A percentile compares a stretch with the other conserved stretches of the same genome.
These are phyloP conservation scores for Bipolaris victoriae DNA, from an alignment of 2,329 filamentous ascomycete species.

Conservation along the genomic window DNA sequence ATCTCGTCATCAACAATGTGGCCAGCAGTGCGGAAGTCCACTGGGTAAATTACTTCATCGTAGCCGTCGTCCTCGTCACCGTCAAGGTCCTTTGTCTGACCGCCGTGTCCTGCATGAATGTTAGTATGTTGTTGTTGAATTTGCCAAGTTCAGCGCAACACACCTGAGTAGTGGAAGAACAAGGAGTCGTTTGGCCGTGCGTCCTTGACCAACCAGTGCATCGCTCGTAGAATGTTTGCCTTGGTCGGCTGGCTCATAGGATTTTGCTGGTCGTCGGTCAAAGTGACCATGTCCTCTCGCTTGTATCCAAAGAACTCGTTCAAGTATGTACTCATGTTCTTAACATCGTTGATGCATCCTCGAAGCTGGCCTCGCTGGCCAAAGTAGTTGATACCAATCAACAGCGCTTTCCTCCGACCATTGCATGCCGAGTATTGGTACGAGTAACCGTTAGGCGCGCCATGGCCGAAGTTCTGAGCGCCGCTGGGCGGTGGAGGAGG, in stretches of 20 bases:
- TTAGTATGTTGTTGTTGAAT: constrained; percentile 11
- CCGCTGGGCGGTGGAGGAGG: constrained; percentile 69
- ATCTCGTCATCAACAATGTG: constrained; percentile 86
- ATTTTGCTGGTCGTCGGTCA: constrained; percentile 96
- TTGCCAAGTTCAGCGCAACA: constrained; percentile 31
- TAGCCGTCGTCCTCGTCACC: constrained; percentile 83
- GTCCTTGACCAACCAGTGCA: constrained; percentile 98
- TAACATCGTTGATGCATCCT: constrained; percentile 96
- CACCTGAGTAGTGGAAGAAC: constrained; percentile 97
- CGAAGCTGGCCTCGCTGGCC: constrained; percentile 86
- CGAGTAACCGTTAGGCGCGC: constrained; percentile 78
- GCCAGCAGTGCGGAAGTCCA: constrained; percentile 78
- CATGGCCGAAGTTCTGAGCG: constrained; percentile 64
- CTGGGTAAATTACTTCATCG: constrained; percentile 83
- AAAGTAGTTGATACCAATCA: constrained; percentile 98
- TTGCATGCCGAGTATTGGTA: constrained; percentile 94
- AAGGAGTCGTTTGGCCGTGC: constrained; percentile 90
- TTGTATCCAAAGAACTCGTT: constrained; percentile 90
- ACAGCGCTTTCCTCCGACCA: constrained; percentile 82
- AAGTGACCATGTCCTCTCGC: constrained; percentile 93
- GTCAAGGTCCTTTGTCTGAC: constrained; percentile 79
- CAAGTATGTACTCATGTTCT: constrained; percentile 93
- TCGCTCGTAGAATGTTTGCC: constrained; percentile 90
- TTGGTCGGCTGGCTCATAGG: constrained; percentile 97
- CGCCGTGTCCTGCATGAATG: constrained; percentile 69